Evolutionary conservation across 441 rosid genomes (phyloP).

Genomic region (Erodium texanum): DNA sequence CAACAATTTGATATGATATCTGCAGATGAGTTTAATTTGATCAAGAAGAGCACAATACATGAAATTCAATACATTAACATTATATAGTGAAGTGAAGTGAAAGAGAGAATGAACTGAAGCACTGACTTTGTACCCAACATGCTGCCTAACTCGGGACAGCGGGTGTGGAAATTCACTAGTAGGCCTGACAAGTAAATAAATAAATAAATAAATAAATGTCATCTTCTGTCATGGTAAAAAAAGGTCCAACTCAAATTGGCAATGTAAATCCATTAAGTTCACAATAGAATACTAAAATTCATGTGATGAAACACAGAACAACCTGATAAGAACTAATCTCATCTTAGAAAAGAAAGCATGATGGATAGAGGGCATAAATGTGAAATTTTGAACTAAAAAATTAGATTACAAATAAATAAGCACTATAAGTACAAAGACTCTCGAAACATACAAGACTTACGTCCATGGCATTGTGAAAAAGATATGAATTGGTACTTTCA

Average conservation of each 20-base stretch:
- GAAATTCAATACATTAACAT: neutral
- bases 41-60: neutral
- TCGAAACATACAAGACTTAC: conserved; percentile 24
- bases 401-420: neutral
- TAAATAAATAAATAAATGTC: neutral
- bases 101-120: neutral
- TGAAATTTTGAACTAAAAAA: no score
- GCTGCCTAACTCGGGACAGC: conserved; percentile 37
- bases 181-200: conserved; percentile 22
- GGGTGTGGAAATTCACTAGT: conserved; percentile 45
- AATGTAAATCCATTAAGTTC: no score
- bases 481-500: conserved; percentile 36
- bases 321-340: no score
- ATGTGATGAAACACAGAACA: no score
- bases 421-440: neutral
- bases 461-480: conserved; percentile 53
- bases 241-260: neutral
- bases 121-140: conserved; percentile 31
- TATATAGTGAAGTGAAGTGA: no score
- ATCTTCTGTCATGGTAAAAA: no score
- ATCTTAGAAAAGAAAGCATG: neutral
- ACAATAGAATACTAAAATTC: no score
- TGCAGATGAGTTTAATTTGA: conserved; percentile 14
- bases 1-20: conserved; percentile 45
- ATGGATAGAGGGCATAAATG: neutral